Base-by-base conservation (phyloP, 2,329 filamentous ascomycete genomes). In the Ophiognomonia clavigignenti-juglandacearum region DNA sequence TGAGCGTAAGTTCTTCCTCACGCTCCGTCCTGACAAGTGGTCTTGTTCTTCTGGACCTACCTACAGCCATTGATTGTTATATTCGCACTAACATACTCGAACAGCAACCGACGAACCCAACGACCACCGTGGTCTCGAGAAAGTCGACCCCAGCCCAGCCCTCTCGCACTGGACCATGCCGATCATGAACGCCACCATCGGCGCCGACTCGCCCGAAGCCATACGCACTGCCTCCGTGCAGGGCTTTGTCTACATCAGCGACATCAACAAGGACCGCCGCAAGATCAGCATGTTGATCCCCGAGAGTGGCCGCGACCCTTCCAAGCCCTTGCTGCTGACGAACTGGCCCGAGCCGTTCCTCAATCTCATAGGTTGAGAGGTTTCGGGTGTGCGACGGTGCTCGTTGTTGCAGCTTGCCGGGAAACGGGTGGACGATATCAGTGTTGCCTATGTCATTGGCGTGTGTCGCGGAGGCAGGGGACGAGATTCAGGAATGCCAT, bases 211-310 rank as follows among this genome's bases (percentile, higher is more conserved):
- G 1, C 77, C 85, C 6, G 82, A 88, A 39, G 77, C 80, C 1
- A 83, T 97, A 37, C 79, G 88, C 11, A 85, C 91, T 56, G 83
- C 90, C 7, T 86, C 85, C 47, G 83, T 97, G 24, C 86, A 95
- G 77, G 93, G 93, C 0, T 98, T 95, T 60, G 78, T 96, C 24
- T 96, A 96, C 60, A 86, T 97, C 14, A 85, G 88, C 1, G 88
- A 96, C 52, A 88, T 97, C 4, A 91, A 98, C 60, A 86, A 88
- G 60, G 84, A 86, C 57, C 86, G 86, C 64, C 82, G 82, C 55
- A 86, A 87, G 63, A 74, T 96, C 26, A 86, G 88, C 60, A 73
- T 97, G 18, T 70, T 98, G 49, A 84, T 88, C 16, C 93, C 93
- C 2, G 82, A 96, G 52, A 87, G 86, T 43, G 90, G 90, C 3